A percentile compares a stretch with the other conserved stretches of the same genome.
Conservation (phyloP, 768 basidiomycete species). For the Agaricus sinodeliciosus region DNA sequence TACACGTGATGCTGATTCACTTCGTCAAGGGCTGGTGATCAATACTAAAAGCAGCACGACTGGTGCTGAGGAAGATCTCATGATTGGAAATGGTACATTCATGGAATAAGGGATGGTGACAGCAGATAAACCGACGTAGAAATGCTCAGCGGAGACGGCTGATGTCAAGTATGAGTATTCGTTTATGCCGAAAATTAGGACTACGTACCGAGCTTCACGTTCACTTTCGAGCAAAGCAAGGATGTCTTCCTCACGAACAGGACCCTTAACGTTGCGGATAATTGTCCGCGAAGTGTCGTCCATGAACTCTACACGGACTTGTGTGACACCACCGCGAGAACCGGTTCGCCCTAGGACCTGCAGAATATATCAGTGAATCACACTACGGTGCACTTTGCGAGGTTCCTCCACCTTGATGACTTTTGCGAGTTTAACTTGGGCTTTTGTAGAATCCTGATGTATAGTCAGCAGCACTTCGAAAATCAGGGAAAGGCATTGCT, state of each 20-base stretch:
- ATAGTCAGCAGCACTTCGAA: conserved; percentile 8
- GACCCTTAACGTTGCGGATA: conserved; percentile 99
- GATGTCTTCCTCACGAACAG: conserved; percentile 93
- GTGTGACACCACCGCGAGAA: conserved; percentile 97
- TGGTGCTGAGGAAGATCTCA: background rate
- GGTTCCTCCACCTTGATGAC: conserved; percentile 74
- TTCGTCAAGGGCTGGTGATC: background rate
- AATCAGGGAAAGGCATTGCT: conserved; percentile 11
- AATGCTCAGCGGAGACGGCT: conserved; percentile 34
- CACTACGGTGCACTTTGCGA: background rate
- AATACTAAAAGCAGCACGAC: background rate
- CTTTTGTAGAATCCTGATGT: conserved; percentile 78
- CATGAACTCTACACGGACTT: conserved; percentile 99
- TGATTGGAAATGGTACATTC: background rate
- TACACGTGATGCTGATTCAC: too few species aligned
- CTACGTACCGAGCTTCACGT: conserved; percentile 94
- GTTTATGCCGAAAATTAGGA: background rate
- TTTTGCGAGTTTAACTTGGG: conserved; percentile 94
- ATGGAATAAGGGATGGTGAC: background rate
- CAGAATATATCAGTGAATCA: conserved; percentile 11
- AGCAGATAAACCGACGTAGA: background rate
- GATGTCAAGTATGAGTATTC: background rate
- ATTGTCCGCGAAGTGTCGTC: conserved; percentile 94
- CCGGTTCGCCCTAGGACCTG: conserved; percentile 98
- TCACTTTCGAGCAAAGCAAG: conserved; percentile 95